These are phyloP conservation scores for Candolleomyces aberdarensis DNA, from an alignment of 768 basidiomycete species.

Conservation along the genomic window DNA sequence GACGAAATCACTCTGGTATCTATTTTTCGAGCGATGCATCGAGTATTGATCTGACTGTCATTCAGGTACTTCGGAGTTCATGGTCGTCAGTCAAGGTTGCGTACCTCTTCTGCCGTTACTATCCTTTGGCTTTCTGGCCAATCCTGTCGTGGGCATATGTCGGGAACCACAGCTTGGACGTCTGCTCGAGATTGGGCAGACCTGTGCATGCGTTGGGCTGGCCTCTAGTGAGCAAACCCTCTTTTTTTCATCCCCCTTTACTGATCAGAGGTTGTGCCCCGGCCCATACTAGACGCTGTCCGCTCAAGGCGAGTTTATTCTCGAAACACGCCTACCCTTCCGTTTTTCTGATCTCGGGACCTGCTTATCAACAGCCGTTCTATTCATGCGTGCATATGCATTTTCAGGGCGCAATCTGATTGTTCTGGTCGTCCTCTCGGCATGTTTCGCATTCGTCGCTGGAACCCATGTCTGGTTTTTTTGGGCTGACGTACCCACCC, in stretches of 20 bases:
- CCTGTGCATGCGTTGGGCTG: conserved; percentile 27
- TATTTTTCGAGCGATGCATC: not conserved
- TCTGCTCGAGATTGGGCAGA: conserved; percentile 27
- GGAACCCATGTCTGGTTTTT: conserved; percentile 36
- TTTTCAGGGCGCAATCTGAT: conserved; percentile 34
- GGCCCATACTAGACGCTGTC: conserved; percentile 32
- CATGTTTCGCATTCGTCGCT: conserved; percentile 28
- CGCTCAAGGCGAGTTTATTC: conserved; percentile 29
- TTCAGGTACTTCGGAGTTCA: conserved; percentile 28
- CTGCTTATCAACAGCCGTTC: conserved; percentile 28
- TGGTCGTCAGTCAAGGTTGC: conserved; percentile 38
- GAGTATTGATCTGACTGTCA: not conserved
- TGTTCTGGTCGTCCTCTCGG: conserved; percentile 26
- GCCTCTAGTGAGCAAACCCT: conserved; percentile 28
- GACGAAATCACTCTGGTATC: conserved; percentile 32
- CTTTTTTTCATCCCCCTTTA: not conserved
- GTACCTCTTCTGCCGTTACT: conserved; percentile 42
- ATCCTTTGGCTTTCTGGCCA: conserved; percentile 35
- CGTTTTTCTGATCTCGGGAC: too few relatives aligned
- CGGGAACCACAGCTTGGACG: conserved; percentile 27
- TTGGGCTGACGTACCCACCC: conserved; percentile 21
- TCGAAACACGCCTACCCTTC: not conserved
- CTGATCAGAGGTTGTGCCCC: not conserved
- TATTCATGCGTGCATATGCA: conserved; percentile 42
- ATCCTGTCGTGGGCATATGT: conserved; percentile 35